Evolutionary conservation across 164 flowering plant genomes (phyloP), one percentile per base, ranked within the genome.

Genomic region (Liriodendron chinense): DNA sequence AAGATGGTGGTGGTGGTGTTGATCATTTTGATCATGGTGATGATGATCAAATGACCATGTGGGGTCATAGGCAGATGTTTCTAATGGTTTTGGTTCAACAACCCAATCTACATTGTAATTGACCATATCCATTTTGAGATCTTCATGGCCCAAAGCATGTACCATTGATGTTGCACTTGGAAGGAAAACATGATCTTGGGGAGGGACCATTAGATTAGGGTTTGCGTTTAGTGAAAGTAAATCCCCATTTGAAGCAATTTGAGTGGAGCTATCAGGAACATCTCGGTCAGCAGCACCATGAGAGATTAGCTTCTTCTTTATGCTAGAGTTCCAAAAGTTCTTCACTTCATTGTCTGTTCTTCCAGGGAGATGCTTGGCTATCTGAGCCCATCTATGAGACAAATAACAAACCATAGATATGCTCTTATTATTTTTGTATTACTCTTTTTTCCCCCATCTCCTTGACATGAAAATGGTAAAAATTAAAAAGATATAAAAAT

Each of bases 291-390:
- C 68, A 78, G 49, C 70, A 68, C n/a, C 80, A 74, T 82, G 82
- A 50, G 89, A 80, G 14, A 87, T 47, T 65, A 91, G 88, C 80
- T 87, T 94, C 84, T 90, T 94, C 84, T 92, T 94, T 22, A 92
- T 86, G 87, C 91, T 90, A 63, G 98, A 92, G 76, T 94, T 92
- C 97, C 97, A 94, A 70, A 91, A 92, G 74, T 94, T 94, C 90
- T 94, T 94, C 77, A 94, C 94, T 77, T 94, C 98, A 74, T 94
- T 94, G 74, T 94, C 98, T 74, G 98, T 92, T 85, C 98, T 92
- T 79, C 98, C 97, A 3, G 96, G 97, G 9, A 94, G 79, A 63
- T 90, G 88, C 78, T 86, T 92, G 3, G 98, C 98, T 76, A 94
- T 94, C 73, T 92, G 97, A 65, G 98, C 93, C 98, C 98, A 94